Conservation (phyloP, 306 rosid genomes). For the Neltuma alba region DNA sequence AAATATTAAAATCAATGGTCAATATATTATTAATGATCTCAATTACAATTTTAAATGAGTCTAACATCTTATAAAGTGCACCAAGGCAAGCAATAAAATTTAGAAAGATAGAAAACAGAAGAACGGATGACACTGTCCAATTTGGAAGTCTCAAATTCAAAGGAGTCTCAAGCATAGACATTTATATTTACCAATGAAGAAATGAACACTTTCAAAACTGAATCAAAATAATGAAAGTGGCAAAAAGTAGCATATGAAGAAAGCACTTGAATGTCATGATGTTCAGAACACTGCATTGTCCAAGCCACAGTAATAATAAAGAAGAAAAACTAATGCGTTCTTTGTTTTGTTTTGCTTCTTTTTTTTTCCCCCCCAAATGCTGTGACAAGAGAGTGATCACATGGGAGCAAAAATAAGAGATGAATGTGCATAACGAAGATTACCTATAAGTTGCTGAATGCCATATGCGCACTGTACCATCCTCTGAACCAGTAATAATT, state of each 20-base stretch:
- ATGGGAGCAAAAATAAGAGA: slow-evolving; percentile 11
- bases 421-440: slow-evolving; percentile 31
- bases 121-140: slow-evolving; percentile 18
- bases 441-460: slow-evolving; percentile 98
- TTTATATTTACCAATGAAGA: slow-evolving; percentile 8
- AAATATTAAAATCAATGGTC: slow-evolving; percentile 15
- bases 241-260: slow-evolving; percentile 2
- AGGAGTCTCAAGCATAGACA: slow-evolving; percentile 21
- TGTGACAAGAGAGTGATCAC: slow-evolving; percentile 5
- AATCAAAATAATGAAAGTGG: slow-evolving; percentile 15
- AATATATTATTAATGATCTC: not conserved
- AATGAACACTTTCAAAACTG: slow-evolving; percentile 10
- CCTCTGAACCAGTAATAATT: slow-evolving; percentile 97
- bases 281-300: slow-evolving; percentile 22
- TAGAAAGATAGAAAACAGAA: slow-evolving; percentile 19
- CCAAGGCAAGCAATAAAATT: not conserved
- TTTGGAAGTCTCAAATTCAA: slow-evolving; percentile 23
- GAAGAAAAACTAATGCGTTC: not conserved
- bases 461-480: slow-evolving; percentile 99
- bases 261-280: slow-evolving; percentile 15
- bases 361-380: too few relatives aligned
- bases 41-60: slow-evolving; percentile 13
- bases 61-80: slow-evolving; percentile 13
- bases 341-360: too few relatives aligned
- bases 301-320: not conserved